Evolutionary conservation across 805 yeast genomes (phyloP).

Genomic region (Dipodascus albidus): DNA sequence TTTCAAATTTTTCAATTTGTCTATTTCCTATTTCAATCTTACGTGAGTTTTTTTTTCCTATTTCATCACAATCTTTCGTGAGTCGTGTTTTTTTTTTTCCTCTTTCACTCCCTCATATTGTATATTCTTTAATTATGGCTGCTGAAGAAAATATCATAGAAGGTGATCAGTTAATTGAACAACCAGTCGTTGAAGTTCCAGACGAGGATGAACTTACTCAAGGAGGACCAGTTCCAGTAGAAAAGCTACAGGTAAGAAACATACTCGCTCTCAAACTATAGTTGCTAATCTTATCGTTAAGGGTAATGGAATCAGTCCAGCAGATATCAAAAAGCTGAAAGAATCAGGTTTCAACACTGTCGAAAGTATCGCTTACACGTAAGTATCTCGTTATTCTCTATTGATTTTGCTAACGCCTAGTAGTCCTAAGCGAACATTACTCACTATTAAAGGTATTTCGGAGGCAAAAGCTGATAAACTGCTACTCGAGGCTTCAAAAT

Average conservation of each 20-base stretch:
- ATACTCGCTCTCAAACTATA: background rate
- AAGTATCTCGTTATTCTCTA: conserved; percentile 10
- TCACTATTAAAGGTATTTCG: conserved; percentile 80
- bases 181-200: background rate
- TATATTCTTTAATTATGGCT: background rate
- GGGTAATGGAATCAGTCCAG: conserved; percentile 77
- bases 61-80: no score
- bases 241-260: conserved; percentile 32
- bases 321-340: conserved; percentile 68
- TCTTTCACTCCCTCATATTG: background rate
- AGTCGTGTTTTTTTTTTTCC: background rate
- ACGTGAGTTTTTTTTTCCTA: no score
- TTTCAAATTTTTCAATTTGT: no score
- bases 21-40: no score
- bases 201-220: conserved; percentile 41
- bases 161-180: background rate
- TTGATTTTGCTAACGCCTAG: background rate
- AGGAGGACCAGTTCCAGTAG: conserved; percentile 45
- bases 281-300: conserved; percentile 13
- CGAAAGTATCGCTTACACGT: conserved; percentile 84
- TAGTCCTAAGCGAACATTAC: conserved; percentile 61
- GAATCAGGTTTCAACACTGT: conserved; percentile 84
- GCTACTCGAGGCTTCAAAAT: conserved; percentile 68
- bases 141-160: conserved; percentile 14
- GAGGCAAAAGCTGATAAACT: conserved; percentile 90